Base-by-base conservation (phyloP, 2,329 filamentous ascomycete genomes). In the Colletotrichum cuscutae region DNA sequence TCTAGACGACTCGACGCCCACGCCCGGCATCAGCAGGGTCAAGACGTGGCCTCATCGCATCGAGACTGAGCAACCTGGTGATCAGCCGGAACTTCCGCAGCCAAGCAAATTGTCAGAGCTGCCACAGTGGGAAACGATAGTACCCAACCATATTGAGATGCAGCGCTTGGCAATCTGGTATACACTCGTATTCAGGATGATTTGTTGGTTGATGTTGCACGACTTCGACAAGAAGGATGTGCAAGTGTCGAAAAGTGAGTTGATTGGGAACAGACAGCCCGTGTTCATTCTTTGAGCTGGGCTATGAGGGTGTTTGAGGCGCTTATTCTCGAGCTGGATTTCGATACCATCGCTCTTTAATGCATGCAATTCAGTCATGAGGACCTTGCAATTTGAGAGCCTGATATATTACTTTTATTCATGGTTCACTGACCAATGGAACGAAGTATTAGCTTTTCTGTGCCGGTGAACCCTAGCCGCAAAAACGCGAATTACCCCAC, bases 151-250 rank as follows among this genome's bases (percentile, higher is more conserved):
- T 1, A 24, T 53, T 1, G 65, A 67, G 13, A 59, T 32, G 8
- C 67, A 73, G 8, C 63, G 74, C 0, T 72, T 75, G 6, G 75
- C 76, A 0, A 77, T 80, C 6, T 83, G 82, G 81, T 77, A 80
- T 8, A 76, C 75, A 0, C 76, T 83, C 13, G 76, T 84, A 0
- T 81, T 82, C 49, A 73, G 81, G 11, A 84, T 83, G 82, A 56
- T 82, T 13, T 82, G 80, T 56, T 83, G 82, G 82, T 59, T 83
- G 11, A 75, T 80, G 46, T 68, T 83, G n/a, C 81, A 84, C 63
- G 80, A 82, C 49, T 83, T 82, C 32, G 78, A 82, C 66, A 82
- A 82, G 71, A 77, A 76, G 52, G 82, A 84, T 67, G 69, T 78
- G 0, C 78, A 81, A 42, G 73, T 82, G 0, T 74, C 76, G 15